Conservation (phyloP, 768 basidiomycete species). For the Lepiota brunneoincarnata region DNA sequence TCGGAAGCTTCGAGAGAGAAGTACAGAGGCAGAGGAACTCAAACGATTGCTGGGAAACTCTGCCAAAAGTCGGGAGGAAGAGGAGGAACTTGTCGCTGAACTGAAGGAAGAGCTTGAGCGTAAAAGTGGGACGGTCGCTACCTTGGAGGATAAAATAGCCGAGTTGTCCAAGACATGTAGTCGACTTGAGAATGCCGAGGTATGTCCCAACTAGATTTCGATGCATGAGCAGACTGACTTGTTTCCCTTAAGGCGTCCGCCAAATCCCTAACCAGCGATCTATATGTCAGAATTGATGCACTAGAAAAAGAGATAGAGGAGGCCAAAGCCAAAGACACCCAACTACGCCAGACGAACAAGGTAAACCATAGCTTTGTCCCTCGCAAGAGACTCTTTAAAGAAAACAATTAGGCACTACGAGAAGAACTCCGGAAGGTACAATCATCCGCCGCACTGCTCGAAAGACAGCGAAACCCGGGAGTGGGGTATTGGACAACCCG, state of each 20-base stretch:
- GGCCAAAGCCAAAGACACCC: slow-evolving; percentile 61
- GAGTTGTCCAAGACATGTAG: slow-evolving; percentile 48
- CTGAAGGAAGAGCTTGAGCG: slow-evolving; percentile 55
- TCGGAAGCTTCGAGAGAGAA: slow-evolving; percentile 75
- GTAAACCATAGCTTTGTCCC: slow-evolving; percentile 33
- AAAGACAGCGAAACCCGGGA: slow-evolving; percentile 89
- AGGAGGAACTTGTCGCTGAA: slow-evolving; percentile 51
- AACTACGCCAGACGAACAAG: slow-evolving; percentile 76
- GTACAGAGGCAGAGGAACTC: slow-evolving; percentile 73
- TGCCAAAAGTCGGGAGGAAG: slow-evolving; percentile 57
- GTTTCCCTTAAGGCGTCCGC: slow-evolving; percentile 26
- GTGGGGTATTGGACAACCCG: slow-evolving; percentile 86
- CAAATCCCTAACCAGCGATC: slow-evolving; percentile 42
- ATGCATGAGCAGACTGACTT: not conserved
- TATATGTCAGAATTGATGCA: slow-evolving; percentile 42
- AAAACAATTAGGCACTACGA: slow-evolving; percentile 63
- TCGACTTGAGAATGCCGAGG: slow-evolving; percentile 60
- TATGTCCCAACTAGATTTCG: slow-evolving; percentile 24
- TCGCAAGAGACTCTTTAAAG: not conserved
- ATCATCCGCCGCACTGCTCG: slow-evolving; percentile 85
- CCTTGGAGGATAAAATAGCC: slow-evolving; percentile 49
- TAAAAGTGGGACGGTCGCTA: slow-evolving; percentile 44
- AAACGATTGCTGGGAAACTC: slow-evolving; percentile 55
- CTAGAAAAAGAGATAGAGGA: slow-evolving; percentile 77
- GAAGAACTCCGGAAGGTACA: slow-evolving; percentile 97